Percentiles rank a stretch among this genome's conserved stretches.
These are phyloP conservation scores for Sugiyamaella valdiviana DNA, from an alignment of 805 yeast genomes.

Conservation along the genomic window DNA sequence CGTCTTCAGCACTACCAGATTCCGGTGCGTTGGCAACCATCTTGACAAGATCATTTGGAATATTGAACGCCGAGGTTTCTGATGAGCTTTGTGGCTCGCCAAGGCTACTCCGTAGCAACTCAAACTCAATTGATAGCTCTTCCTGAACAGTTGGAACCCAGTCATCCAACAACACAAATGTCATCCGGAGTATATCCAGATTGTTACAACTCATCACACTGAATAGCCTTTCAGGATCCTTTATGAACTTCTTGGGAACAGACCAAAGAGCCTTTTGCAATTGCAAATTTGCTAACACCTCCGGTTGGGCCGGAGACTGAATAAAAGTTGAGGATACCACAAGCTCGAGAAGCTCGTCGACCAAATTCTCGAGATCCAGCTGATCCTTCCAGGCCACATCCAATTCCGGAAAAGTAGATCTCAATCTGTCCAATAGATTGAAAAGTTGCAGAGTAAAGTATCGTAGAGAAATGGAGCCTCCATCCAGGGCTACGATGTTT, in stretches of 20 bases:
- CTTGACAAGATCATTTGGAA: conserved; percentile 7
- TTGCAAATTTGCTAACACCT: conserved; percentile 5
- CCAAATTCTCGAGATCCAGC: not conserved
- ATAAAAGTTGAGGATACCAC: not conserved
- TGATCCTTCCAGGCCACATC: not conserved
- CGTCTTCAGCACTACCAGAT: conserved; percentile 18
- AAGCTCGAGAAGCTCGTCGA: conserved; percentile 1
- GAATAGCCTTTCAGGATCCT: conserved; percentile 29
- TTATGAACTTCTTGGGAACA: conserved; percentile 5
- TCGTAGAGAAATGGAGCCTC: conserved; percentile 35
- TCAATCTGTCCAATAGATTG: conserved; percentile 22
- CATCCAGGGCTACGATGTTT: conserved; percentile 10
- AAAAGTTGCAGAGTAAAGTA: conserved; percentile 43
- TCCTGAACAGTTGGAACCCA: conserved; percentile 18
- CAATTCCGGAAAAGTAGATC: not conserved
- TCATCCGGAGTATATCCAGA: conserved; percentile 10
- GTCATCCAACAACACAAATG: conserved; percentile 19
- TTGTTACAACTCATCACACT: conserved; percentile 29
- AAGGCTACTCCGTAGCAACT: conserved; percentile 36
- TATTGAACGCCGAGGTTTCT: not conserved
- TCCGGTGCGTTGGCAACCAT: conserved; percentile 10
- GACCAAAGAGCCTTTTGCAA: conserved; percentile 8
- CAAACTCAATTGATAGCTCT: conserved; percentile 32
- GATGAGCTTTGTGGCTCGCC: conserved; percentile 27
- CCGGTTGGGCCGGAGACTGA: conserved; percentile 4